Evolutionary conservation across 495 filamentous ascomycete genomes (phyloP).

Genomic region (Penicillium antarcticum): DNA sequence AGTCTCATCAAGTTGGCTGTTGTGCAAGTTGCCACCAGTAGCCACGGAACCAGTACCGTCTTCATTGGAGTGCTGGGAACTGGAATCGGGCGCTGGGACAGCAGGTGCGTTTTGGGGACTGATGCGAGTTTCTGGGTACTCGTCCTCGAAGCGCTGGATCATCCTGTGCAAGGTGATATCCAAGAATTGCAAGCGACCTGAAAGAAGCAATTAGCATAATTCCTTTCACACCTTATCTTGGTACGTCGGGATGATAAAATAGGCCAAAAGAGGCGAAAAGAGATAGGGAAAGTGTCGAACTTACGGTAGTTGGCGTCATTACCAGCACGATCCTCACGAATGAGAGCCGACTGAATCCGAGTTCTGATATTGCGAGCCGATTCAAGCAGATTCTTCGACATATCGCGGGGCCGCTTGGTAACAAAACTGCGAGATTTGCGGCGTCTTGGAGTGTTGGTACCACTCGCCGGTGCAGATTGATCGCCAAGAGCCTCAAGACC

Average conservation of each 20-base stretch:
- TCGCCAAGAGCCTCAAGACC: conserved; percentile 32
- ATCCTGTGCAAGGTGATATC: conserved; percentile 85
- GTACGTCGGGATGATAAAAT: too few relatives aligned
- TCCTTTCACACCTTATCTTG: too few relatives aligned
- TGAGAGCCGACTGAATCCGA: conserved; percentile 79
- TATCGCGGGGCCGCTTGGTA: conserved; percentile 74
- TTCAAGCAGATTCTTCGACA: conserved; percentile 82
- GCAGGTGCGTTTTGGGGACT: conserved; percentile 15
- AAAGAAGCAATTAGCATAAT: conserved; percentile 15
- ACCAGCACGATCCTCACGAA: conserved; percentile 65
- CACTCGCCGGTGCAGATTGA: conserved; percentile 43
- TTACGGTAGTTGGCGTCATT: conserved; percentile 74
- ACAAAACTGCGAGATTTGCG: conserved; percentile 39
- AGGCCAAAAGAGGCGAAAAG: too few relatives aligned
- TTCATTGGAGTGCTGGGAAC: conserved; percentile 41
- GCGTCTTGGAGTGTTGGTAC: conserved; percentile 51
- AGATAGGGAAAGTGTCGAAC: conserved; percentile 30
- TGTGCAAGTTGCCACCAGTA: conserved; percentile 28
- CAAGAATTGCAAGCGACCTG: conserved; percentile 82
- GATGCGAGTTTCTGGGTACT: conserved; percentile 86
- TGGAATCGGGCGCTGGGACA: conserved; percentile 26
- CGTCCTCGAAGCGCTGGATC: conserved; percentile 92
- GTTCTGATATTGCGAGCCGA: conserved; percentile 84
- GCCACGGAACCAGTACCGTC: conserved; percentile 32
- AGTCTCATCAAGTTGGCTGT: conserved; percentile 30